Percentiles rank a stretch among this genome's conserved stretches.
phyloP scores from a whole-genome alignment of 1,284 basidiomycete genomes.

The Phylloporus sp. region DNA sequence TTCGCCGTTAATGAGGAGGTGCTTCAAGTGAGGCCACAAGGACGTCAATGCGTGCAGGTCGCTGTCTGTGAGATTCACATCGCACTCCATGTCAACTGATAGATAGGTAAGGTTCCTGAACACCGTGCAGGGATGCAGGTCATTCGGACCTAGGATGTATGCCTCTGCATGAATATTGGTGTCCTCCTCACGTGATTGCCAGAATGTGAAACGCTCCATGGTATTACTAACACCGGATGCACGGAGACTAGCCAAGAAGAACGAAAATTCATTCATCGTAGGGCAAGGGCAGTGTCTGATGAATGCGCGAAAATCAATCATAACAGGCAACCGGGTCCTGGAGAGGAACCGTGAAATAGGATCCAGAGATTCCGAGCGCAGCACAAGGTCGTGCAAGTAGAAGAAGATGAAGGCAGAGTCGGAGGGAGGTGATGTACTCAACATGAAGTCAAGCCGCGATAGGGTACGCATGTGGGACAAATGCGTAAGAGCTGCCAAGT shows the following conservation, averaged over 20 bases:
- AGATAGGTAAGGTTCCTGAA: neutral
- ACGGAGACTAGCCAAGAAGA: neutral
- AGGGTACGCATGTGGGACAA: slow-evolving; percentile 1
- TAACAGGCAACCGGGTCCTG: neutral
- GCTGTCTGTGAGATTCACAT: neutral
- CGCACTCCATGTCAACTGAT: neutral
- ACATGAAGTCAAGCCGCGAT: neutral
- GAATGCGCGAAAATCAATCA: neutral
- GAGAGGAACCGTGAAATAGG: neutral
- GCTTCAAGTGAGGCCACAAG: neutral
- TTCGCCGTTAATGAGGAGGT: neutral
- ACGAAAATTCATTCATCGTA: neutral
- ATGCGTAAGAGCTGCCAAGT: neutral
- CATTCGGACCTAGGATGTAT: neutral
- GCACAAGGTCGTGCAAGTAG: neutral
- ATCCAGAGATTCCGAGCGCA: neutral
- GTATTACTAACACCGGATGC: neutral
- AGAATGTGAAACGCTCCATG: neutral
- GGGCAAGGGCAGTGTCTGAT: neutral
- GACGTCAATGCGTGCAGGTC: neutral
- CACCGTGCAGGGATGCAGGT: neutral
- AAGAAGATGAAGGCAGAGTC: neutral
- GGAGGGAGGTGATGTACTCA: neutral
- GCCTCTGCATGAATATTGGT: no score
- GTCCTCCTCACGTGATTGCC: neutral